Percentiles rank a stretch among this genome's conserved stretches.
phyloP scores from a whole-genome alignment of 2,329 filamentous ascomycete species.

The Fusarium armeniacum region DNA sequence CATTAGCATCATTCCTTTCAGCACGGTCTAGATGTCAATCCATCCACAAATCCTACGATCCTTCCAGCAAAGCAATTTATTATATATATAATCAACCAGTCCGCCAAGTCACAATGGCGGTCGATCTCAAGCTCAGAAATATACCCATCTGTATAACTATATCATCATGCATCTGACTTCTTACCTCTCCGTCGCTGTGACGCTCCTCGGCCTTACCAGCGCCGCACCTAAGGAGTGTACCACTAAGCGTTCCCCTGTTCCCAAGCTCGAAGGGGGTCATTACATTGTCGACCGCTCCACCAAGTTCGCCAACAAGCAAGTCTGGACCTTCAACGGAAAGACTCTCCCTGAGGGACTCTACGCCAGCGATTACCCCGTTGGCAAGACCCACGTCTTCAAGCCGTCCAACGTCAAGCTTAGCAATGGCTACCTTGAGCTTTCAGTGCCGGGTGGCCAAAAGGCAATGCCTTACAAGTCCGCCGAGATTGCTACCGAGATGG shows the following conservation, averaged over 20 bases:
- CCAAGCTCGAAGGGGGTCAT: conserved; percentile 34
- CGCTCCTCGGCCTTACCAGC: conserved; percentile 27
- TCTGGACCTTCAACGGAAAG: conserved; percentile 44
- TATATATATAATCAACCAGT: conserved; percentile 7
- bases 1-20: conserved; percentile 29
- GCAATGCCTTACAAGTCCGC: conserved; percentile 44
- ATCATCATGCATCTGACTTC: conserved; percentile 38
- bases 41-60: conserved; percentile 15
- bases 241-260: conserved; percentile 39
- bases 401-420: conserved; percentile 41
- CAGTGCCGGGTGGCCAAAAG: conserved; percentile 49
- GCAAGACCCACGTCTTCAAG: conserved; percentile 21
- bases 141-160: not conserved
- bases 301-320: conserved; percentile 44
- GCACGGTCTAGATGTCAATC: conserved; percentile 23
- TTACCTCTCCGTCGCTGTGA: conserved; percentile 32
- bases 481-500: conserved; percentile 45
- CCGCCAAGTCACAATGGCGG: not conserved
- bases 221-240: conserved; percentile 21
- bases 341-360: conserved; percentile 45
- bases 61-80: not conserved
- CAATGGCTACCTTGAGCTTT: conserved; percentile 51
- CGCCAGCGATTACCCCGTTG: conserved; percentile 43
- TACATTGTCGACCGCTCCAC: conserved; percentile 44
- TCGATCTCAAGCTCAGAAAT: not conserved